Percentiles rank a stretch among this genome's conserved stretches.
Evolutionary conservation across 2,329 filamentous ascomycete species (phyloP).

Genomic region (Curvularia lunata): DNA sequence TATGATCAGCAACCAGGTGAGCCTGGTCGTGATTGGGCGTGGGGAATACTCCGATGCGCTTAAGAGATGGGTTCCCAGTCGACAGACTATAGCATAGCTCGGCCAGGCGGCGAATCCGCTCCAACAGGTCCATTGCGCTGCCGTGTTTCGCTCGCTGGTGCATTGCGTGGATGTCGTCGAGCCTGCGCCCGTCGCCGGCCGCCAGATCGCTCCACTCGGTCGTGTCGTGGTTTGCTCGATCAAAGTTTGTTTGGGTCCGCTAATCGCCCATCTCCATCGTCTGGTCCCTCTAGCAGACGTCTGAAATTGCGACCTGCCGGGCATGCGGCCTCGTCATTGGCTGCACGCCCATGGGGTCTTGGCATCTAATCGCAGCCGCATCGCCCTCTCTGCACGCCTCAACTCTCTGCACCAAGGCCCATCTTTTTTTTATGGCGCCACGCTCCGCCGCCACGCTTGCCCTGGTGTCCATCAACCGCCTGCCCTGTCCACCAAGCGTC

Average conservation of each 20-base stretch:
- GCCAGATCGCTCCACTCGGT: not conserved
- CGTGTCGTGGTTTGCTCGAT: not conserved
- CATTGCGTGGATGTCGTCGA: not conserved
- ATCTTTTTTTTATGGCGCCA: slow-evolving; percentile 3
- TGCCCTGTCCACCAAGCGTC: not conserved
- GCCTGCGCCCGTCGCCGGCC: not conserved
- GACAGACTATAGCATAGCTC: slow-evolving; percentile 3
- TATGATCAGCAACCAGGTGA: slow-evolving; percentile 31
- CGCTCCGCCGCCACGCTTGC: slow-evolving; percentile 7
- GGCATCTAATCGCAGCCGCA: slow-evolving; percentile 6
- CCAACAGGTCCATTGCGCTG: slow-evolving; percentile 2
- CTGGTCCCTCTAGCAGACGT: slow-evolving; percentile 6
- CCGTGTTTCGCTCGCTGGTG: slow-evolving; percentile 1
- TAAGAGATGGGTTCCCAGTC: slow-evolving; percentile 14
- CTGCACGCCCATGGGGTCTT: not conserved
- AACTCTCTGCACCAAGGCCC: slow-evolving; percentile 3
- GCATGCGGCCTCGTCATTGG: not conserved
- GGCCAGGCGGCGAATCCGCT: slow-evolving; percentile 1
- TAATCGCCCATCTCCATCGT: slow-evolving; percentile 1
- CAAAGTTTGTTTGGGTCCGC: slow-evolving; percentile 4
- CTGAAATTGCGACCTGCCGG: slow-evolving; percentile 6
- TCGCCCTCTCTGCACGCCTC: slow-evolving; percentile 5
- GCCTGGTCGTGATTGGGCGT: slow-evolving; percentile 13
- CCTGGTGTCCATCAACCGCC: slow-evolving; percentile 3
- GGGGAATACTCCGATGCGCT: slow-evolving; percentile 16